Evolutionary conservation across 176 grass and related monocot species (phyloP), one percentile per base, ranked within the genome.

Genomic region (Stipa capillata): DNA sequence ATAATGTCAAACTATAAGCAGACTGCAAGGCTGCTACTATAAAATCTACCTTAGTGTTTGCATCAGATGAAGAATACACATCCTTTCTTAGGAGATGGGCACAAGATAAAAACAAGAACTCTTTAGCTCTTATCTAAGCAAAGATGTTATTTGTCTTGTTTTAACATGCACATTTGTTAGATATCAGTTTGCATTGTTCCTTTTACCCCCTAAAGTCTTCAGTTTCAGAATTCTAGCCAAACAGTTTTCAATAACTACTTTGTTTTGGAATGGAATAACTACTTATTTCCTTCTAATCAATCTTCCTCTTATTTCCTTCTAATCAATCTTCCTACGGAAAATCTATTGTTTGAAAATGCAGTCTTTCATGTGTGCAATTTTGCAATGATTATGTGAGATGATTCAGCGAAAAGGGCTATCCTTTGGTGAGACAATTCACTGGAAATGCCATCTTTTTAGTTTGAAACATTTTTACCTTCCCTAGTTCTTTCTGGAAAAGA

Each of bases 91-190:
- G 58, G 68, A 60, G 17, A 60, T 84, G 59, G 66, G 33, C 40
- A 47, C 40, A 42, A 27, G 23, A 83, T 88, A 48, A 59, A 8
- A 74, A 36, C 4, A 24, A 18, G 57, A 73, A 45, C 51, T 31
- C 10, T 5, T n/a, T 52, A 45, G 4, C 35, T 28, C 55, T 83
- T 78, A 53, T 73, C 18, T 47, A 23, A 36, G 55, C n/a, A 83
- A 83, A 72, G 47, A 65, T 8, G 66, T 73, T 78, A 7, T 65
- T 78, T 78, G 56, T 83, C 73, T 32, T 72, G 56, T 83, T 47
- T 78, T 55, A 64, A 62, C 85, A 77, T 77, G 64, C 20, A 40
- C 18, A 8, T 51, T 21, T 51, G n/a, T 51, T 29, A 28, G 73
- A 79, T 39, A 57, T 65, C 31, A 57, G 18, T 67, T 15, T 57